Conservation (phyloP, 2,329 filamentous ascomycete genomes). For the Paramyrothecium sp. region DNA sequence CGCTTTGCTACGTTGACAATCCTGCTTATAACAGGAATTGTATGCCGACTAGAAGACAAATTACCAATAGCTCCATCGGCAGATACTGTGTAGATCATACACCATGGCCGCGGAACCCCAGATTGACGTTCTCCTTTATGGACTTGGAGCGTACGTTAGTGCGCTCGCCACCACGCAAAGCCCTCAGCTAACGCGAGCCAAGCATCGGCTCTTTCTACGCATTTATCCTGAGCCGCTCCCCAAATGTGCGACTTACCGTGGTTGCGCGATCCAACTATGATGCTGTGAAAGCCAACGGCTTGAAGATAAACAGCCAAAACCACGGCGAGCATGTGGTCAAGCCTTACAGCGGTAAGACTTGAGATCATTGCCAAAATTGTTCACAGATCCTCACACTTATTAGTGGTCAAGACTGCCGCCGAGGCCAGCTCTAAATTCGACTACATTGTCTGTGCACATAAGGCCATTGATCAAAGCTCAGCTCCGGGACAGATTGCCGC, state of each 20-base stretch:
- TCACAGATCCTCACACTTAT: neutral
- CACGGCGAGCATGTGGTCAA: slow-evolving; percentile 53
- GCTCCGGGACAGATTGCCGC: slow-evolving; percentile 20
- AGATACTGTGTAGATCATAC: no score
- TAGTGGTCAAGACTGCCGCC: slow-evolving; percentile 12
- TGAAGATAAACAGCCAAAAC: slow-evolving; percentile 51
- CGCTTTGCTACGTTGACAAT: no score
- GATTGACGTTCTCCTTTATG: slow-evolving; percentile 44
- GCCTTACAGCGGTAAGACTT: slow-evolving; percentile 37
- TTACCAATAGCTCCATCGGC: no score
- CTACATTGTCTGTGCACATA: slow-evolving; percentile 17
- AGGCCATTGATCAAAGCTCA: slow-evolving; percentile 15
- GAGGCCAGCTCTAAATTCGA: slow-evolving; percentile 14
- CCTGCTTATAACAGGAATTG: no score
- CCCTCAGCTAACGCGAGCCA: neutral
- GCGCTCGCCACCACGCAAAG: neutral
- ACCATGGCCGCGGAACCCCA: neutral
- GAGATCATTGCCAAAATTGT: neutral
- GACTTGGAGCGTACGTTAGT: slow-evolving; percentile 50
- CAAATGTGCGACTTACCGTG: slow-evolving; percentile 51
- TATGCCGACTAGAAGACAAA: no score
- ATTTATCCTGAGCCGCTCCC: slow-evolving; percentile 45
- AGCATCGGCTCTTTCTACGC: slow-evolving; percentile 59
- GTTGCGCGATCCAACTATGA: slow-evolving; percentile 61
- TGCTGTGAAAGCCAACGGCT: slow-evolving; percentile 50